phyloP scores from a whole-genome alignment of 495 filamentous ascomycete genomes.

The Penicillium antarcticum region DNA sequence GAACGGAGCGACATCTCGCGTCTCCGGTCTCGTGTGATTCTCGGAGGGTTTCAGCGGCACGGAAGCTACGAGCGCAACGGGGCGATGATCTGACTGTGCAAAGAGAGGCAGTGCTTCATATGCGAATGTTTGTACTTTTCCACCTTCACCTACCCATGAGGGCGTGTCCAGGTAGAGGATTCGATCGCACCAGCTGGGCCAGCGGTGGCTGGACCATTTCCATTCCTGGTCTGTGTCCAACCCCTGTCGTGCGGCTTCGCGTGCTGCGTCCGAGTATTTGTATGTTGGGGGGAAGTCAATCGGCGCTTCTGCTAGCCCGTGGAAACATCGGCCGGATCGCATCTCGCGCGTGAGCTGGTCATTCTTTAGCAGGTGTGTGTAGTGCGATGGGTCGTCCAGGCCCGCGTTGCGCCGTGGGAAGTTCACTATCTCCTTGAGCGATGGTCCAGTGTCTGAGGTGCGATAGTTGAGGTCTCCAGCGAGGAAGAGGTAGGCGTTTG shows the following conservation, averaged over 20 bases:
- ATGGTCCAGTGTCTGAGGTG: conserved; percentile 60
- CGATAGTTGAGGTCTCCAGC: conserved; percentile 95
- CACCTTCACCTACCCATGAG: conserved; percentile 34
- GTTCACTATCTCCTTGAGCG: conserved; percentile 40
- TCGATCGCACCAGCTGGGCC: conserved; percentile 93
- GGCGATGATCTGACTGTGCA: conserved; percentile 77
- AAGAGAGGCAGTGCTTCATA: conserved; percentile 77
- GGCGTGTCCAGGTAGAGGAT: conserved; percentile 74
- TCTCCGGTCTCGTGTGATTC: conserved; percentile 18
- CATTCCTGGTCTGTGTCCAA: conserved; percentile 49
- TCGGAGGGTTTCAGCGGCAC: conserved; percentile 48
- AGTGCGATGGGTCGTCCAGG: conserved; percentile 48
- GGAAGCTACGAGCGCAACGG: conserved; percentile 65
- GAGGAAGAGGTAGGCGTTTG: conserved; percentile 75
- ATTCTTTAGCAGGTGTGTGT: conserved; percentile 57
- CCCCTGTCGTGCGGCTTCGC: conserved; percentile 27
- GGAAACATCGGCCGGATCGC: conserved; percentile 59
- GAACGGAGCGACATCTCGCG: conserved; percentile 46
- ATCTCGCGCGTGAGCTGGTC: conserved; percentile 79
- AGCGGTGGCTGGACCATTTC: conserved; percentile 75
- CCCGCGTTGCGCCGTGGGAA: conserved; percentile 60
- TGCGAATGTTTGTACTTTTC: conserved; percentile 43
- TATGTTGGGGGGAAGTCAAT: conserved; percentile 90
- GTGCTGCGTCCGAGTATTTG: conserved; percentile 61
- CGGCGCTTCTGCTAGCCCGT: conserved; percentile 70